Percentiles rank a stretch among this genome's conserved stretches.
Conservation (phyloP, 768 basidiomycete genomes). For the Mrakia blollopis region DNA sequence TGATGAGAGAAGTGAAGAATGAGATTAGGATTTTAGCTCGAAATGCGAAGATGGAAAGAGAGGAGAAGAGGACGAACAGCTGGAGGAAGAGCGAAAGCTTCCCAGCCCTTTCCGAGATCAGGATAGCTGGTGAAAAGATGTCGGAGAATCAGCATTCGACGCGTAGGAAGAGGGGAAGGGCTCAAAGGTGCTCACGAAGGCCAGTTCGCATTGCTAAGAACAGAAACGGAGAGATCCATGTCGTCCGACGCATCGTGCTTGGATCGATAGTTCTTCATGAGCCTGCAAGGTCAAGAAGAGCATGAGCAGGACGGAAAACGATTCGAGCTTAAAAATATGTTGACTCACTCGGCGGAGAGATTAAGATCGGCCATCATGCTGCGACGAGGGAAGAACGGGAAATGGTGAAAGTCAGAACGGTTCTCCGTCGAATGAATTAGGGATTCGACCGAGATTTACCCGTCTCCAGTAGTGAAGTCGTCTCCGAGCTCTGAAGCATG, state of each 20-base stretch:
- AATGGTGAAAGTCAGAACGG: neutral
- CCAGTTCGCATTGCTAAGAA: slow-evolving; percentile 32
- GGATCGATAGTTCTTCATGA: slow-evolving; percentile 30
- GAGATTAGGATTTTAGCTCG: neutral
- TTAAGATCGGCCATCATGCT: slow-evolving; percentile 32
- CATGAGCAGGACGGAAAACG: neutral
- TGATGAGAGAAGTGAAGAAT: neutral
- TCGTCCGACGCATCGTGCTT: slow-evolving; percentile 9
- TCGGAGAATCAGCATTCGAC: neutral
- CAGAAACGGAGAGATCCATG: slow-evolving; percentile 31
- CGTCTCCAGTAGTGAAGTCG: slow-evolving; percentile 87
- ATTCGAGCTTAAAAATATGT: neutral
- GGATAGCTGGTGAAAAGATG: slow-evolving; percentile 2
- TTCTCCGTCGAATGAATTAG: neutral
- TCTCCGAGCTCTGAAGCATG: slow-evolving; percentile 73
- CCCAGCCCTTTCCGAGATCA: slow-evolving; percentile 27
- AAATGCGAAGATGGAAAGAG: neutral
- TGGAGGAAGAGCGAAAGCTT: slow-evolving; percentile 22
- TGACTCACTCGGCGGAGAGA: slow-evolving; percentile 16
- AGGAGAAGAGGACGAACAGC: neutral
- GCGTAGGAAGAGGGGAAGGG: neutral
- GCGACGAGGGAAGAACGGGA: neutral
- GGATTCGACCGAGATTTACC: neutral
- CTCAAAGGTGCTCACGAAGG: slow-evolving; percentile 14
- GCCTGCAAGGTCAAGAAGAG: neutral